Evolutionary conservation across 2,329 filamentous ascomycete genomes (phyloP), one percentile per base, ranked within the genome.

Genomic region (Dactylonectria macrodidyma): DNA sequence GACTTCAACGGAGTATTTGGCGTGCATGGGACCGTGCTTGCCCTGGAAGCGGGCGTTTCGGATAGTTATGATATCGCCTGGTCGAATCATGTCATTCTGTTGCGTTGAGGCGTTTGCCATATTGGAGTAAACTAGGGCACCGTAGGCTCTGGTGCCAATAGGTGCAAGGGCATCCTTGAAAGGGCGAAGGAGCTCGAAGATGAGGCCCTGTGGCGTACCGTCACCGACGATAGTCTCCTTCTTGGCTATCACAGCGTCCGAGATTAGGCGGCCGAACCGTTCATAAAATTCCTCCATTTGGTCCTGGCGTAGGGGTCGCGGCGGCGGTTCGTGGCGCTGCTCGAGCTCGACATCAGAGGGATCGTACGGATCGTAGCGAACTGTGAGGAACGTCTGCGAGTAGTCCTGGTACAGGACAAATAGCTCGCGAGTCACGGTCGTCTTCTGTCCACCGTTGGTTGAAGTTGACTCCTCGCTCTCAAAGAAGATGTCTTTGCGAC

Each of bases 351-450:
- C 92, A 75, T 95, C 91, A 2, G 88, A 85, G 3, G 92, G 88
- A 77, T 97, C 91, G 60, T 90, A 88, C 1, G 91, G 85, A 78
- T 97, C 93, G 79, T 92, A 98, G 58, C 88, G 91, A 19, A 91
- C 93, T 0, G 92, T 94, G 76, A 99, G 89, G 71, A 97, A 87
- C 0, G 95, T 98, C 79, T 98, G 96, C 19, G 95, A 98, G 81
- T 99, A 99, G 82, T 99, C 96, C 76, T 95, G 91, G 84, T 94
- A 99, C 9, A 99, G 84, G n/a, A 98, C 85, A 74, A 92, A 96
- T 48, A 98, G 87, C 67, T 95, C 91, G 72, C 95, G 95, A 7
- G 92, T 93, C 22, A 97, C 84, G 1, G 87, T 88, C 1, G 90
- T 90, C 78, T 91, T 92, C 30, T 93, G 91, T 33, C 92, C 91